phyloP scores from a whole-genome alignment of 768 basidiomycete genomes.

The Mycena floridula region DNA sequence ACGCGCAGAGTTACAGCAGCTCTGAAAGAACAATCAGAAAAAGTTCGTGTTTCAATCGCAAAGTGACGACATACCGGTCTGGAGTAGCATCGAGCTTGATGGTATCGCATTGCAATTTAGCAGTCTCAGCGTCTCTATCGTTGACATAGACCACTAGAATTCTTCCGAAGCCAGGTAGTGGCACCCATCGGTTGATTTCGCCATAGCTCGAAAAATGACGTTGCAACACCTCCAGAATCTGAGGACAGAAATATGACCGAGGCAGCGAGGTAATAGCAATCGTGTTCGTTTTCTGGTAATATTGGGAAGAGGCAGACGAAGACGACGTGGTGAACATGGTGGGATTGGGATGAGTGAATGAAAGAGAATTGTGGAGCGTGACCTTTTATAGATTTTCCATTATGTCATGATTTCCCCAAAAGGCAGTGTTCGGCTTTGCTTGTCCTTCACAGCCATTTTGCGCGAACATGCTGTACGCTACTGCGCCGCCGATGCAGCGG shows the following conservation, averaged over 20 bases:
- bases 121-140: too few species aligned
- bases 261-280: constrained; percentile 78
- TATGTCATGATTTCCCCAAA: too few species aligned
- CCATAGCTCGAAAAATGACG: constrained; percentile 76
- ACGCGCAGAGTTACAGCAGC: constrained; percentile 51
- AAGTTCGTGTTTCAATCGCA: too few species aligned
- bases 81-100: constrained; percentile 49
- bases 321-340: not conserved
- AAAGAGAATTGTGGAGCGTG: too few species aligned
- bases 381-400: too few species aligned
- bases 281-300: constrained; percentile 60
- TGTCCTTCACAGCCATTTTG: too few species aligned
- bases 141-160: constrained; percentile 83
- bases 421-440: too few species aligned
- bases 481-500: too few species aligned
- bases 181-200: constrained; percentile 85
- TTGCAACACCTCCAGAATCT: constrained; percentile 57
- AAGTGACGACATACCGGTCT: constrained; percentile 39
- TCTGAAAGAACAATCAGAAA: constrained; percentile 25
- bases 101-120: constrained; percentile 61
- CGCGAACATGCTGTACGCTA: too few species aligned
- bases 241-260: constrained; percentile 67
- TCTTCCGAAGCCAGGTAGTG: constrained; percentile 73
- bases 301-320: not conserved
- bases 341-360: too few species aligned